phyloP scores from a whole-genome alignment of 2,329 filamentous ascomycete species.

The Myriosclerotinia duriaeana region DNA sequence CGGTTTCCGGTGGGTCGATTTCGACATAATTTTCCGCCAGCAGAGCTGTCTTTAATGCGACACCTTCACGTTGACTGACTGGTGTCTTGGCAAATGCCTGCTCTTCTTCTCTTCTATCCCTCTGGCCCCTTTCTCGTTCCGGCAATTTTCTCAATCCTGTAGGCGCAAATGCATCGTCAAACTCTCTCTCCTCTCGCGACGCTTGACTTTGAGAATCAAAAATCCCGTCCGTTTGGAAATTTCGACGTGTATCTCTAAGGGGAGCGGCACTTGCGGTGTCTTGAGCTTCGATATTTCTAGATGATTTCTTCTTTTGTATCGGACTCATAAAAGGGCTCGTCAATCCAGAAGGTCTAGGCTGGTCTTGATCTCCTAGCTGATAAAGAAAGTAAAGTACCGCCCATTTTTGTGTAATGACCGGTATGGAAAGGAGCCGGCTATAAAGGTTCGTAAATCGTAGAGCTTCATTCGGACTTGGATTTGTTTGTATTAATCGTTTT shows the following conservation, averaged over 20 bases:
- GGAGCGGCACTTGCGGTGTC: slow-evolving; percentile 19
- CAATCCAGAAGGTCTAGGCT: slow-evolving; percentile 30
- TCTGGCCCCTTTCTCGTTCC: slow-evolving; percentile 38
- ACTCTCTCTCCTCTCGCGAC: slow-evolving; percentile 43
- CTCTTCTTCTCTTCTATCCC: slow-evolving; percentile 39
- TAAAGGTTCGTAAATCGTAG: slow-evolving; percentile 88
- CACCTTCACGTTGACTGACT: slow-evolving; percentile 34
- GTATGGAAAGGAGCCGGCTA: slow-evolving; percentile 82
- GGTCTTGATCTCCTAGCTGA: slow-evolving; percentile 60
- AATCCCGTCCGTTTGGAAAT: slow-evolving; percentile 27
- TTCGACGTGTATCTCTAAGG: slow-evolving; percentile 22
- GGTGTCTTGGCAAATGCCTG: slow-evolving; percentile 35
- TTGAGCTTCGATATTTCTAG: slow-evolving; percentile 1
- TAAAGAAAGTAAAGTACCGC: slow-evolving; percentile 90
- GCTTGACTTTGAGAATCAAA: slow-evolving; percentile 40
- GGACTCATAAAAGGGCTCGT: slow-evolving; percentile 41
- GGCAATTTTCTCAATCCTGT: slow-evolving; percentile 47
- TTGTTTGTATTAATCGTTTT: slow-evolving; percentile 77
- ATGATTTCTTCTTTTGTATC: slow-evolving; percentile 28
- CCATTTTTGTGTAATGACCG: slow-evolving; percentile 94
- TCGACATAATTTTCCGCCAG: slow-evolving; percentile 57
- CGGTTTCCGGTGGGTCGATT: slow-evolving; percentile 62
- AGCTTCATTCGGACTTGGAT: slow-evolving; percentile 71
- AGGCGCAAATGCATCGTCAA: slow-evolving; percentile 53
- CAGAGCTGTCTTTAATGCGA: slow-evolving; percentile 52